A percentile compares a stretch with the other conserved stretches of the same genome.
Evolutionary conservation across 106 monocot species (phyloP).

Genomic region (Agapanthus africanus): DNA sequence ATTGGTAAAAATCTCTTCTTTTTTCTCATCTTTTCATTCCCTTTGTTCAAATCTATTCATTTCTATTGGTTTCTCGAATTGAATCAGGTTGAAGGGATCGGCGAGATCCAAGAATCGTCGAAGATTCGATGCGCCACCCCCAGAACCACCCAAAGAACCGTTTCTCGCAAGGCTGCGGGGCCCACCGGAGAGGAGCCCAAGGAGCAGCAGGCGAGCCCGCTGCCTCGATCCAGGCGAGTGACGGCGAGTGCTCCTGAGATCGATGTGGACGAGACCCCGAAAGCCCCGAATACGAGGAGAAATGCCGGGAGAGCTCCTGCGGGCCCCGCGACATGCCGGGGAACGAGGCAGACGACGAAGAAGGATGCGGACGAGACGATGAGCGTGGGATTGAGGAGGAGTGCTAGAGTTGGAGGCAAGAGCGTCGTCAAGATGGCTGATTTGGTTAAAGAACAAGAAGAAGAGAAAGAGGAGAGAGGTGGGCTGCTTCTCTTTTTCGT

Average conservation of each 20-base stretch:
- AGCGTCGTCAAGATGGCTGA: neutral
- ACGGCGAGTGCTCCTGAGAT: conserved; percentile 15
- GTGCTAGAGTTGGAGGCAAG: neutral
- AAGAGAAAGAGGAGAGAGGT: conserved; percentile 3
- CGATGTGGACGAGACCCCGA: neutral
- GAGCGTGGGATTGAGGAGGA: neutral
- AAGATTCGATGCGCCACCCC: conserved; percentile 2
- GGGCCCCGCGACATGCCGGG: neutral
- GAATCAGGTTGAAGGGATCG: conserved; percentile 5
- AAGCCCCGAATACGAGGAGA: neutral
- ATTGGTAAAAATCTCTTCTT: neutral
- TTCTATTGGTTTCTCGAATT: neutral
- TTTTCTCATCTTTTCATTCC: neutral
- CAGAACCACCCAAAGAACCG: neutral
- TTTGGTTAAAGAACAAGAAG: conserved; percentile 5
- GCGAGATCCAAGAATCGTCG: conserved; percentile 2
- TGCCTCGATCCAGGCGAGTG: conserved; percentile 33
- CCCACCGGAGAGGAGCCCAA: neutral
- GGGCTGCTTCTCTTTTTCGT: neutral
- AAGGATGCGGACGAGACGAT: neutral
- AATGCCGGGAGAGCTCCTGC: neutral
- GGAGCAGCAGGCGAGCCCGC: conserved; percentile 27
- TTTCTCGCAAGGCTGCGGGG: no score
- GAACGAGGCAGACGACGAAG: neutral
- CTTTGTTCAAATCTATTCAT: neutral